Base-by-base conservation (phyloP, 345 rosid genomes). In the Draba incana region DNA sequence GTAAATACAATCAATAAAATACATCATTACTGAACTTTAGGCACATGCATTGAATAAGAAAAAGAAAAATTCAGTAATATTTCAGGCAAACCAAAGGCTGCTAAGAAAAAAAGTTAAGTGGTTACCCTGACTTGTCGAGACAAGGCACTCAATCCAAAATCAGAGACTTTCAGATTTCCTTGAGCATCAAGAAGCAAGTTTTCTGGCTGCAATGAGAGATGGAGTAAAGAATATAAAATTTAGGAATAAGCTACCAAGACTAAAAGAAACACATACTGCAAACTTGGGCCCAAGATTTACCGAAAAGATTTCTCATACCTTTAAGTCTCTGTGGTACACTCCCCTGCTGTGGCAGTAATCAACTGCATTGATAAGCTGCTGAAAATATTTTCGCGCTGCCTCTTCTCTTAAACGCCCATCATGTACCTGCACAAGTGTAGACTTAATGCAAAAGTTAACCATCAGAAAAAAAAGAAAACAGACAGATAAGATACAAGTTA, bases 261-360 rank as follows among this genome's bases (percentile, higher is more conserved):
- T 14, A 8, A 12, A 41, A 8, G 23, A 41, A 0, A 25, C 13
- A 50, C 24, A 42, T 24, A 24, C 81, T 10, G 61, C 27, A 66
- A 51, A 58, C 3, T 49, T 50, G 55, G 47, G 39, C 9, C 50
- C 20, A 46, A 44, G 10, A 53, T 46, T 30, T 2, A 62, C n/a
- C 20, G 28, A 54, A 55, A 62, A 7, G 10, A 53, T 42, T 0
- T 62, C 1, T 24, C 1, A 44, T 55, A 87, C 99, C 98, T 94
- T 94, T 35, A 94, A 81, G 78, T 91, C 99, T 78, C 99, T 78
- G 48, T 94, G 99, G 74, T 49, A 94, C 48, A 91, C 99, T 28
- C 99, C 88, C 80, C 98, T 81, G 78, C 95, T 94, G 68, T 94
- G 99, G 77, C 96, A 91, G 77, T 91, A 94, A 83, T 94, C 99